phyloP scores from a whole-genome alignment of 2,329 filamentous ascomycete genomes.

The Hansfordia pulvinata region DNA sequence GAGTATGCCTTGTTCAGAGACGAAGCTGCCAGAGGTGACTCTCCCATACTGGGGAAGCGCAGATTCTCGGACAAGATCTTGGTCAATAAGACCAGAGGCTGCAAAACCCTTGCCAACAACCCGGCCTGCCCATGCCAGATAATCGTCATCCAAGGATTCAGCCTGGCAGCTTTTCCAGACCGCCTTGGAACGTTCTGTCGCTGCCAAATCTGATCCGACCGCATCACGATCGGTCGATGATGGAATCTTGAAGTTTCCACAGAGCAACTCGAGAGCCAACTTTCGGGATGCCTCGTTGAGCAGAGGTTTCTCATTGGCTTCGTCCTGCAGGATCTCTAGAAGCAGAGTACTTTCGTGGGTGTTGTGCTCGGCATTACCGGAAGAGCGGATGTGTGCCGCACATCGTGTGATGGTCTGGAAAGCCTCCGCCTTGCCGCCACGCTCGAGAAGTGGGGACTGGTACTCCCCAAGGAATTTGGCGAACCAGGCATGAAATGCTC shows the following conservation, averaged over 20 bases:
- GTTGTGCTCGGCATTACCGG: slow-evolving; percentile 55
- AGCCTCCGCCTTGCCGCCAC: slow-evolving; percentile 32
- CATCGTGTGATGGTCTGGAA: slow-evolving; percentile 57
- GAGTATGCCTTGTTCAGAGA: slow-evolving; percentile 52
- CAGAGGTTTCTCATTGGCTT: slow-evolving; percentile 44
- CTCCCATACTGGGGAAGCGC: slow-evolving; percentile 34
- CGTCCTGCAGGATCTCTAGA: slow-evolving; percentile 67
- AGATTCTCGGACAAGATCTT: slow-evolving; percentile 47
- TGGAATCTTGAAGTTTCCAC: slow-evolving; percentile 57
- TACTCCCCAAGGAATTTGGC: slow-evolving; percentile 53
- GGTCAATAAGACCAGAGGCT: slow-evolving; percentile 54
- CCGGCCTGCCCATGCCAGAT: slow-evolving; percentile 73
- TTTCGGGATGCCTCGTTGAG: slow-evolving; percentile 58
- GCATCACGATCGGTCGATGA: slow-evolving; percentile 47
- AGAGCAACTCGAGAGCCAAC: slow-evolving; percentile 60
- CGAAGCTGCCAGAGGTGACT: slow-evolving; percentile 29
- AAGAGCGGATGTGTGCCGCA: slow-evolving; percentile 51
- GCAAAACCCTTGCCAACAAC: slow-evolving; percentile 77
- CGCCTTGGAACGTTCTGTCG: slow-evolving; percentile 46
- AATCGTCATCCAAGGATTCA: slow-evolving; percentile 50
- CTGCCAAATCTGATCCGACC: slow-evolving; percentile 51
- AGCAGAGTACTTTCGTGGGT: slow-evolving; percentile 71
- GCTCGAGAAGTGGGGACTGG: slow-evolving; percentile 35
- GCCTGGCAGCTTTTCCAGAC: slow-evolving; percentile 66
- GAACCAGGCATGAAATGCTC: slow-evolving; percentile 69